Evolutionary conservation across 192 early-diverging fungal species (phyloP).

Genomic region (Coemansia sp.): DNA sequence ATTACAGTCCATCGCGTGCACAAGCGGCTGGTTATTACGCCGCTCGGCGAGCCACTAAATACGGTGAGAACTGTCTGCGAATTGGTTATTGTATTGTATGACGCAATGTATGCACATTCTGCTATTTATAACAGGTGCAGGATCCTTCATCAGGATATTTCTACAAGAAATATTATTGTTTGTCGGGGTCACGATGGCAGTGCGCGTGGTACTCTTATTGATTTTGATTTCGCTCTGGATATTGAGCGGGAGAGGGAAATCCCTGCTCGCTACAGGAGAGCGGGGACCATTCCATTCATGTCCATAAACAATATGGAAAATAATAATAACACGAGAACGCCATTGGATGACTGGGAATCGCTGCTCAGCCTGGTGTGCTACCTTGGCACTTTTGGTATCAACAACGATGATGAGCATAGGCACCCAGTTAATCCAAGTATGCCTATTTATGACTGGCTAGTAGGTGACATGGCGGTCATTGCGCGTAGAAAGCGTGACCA

Average conservation of each 20-base stretch:
- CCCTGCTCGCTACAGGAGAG: neutral
- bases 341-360: conserved; percentile 26
- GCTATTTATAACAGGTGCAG: conserved; percentile 15
- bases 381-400: conserved; percentile 16
- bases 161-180: conserved; percentile 7
- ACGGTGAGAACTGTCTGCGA: conserved; percentile 1
- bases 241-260: no score
- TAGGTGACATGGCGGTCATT: no score
- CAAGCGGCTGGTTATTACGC: conserved; percentile 12
- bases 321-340: neutral
- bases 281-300: conserved; percentile 26
- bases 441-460: no score
- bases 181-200: neutral
- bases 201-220: no score
- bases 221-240: no score
- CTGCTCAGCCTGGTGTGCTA: conserved; percentile 25
- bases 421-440: no score
- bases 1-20: conserved; percentile 31
- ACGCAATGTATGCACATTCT: conserved; percentile 15
- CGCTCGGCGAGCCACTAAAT: conserved; percentile 7
- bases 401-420: neutral
- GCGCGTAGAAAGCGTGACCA: no score
- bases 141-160: conserved; percentile 10
- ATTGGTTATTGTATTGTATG: conserved; percentile 21
- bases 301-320: neutral